Conservation (phyloP, 1,284 basidiomycete species). For the Sparassis latifolia region DNA sequence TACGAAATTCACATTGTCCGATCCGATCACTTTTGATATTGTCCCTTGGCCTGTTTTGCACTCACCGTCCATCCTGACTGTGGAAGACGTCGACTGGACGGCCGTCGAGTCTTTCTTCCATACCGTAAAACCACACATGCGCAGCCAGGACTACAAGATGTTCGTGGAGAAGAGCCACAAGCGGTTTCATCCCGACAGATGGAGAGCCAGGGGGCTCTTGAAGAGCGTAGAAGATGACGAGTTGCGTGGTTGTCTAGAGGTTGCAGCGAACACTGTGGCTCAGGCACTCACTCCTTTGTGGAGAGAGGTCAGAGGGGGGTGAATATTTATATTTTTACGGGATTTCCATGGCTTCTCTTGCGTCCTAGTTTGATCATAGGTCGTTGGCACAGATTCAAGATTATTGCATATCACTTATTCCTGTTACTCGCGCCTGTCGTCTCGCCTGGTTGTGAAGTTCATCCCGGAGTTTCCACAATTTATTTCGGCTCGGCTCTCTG, state of each 20-base stretch:
- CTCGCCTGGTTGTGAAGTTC: no score
- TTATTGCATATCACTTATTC: background rate
- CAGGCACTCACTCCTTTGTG: slow-evolving; percentile 58
- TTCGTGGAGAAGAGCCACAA: slow-evolving; percentile 65
- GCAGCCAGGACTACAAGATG: slow-evolving; percentile 49
- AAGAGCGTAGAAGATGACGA: slow-evolving; percentile 45
- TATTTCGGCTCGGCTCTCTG: no score
- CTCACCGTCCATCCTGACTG: slow-evolving; percentile 39
- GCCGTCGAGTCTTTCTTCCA: slow-evolving; percentile 67
- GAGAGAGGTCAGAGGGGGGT: slow-evolving; percentile 33
- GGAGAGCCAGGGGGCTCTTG: slow-evolving; percentile 49
- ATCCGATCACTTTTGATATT: slow-evolving; percentile 47
- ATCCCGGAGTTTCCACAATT: no score
- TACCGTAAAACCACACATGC: slow-evolving; percentile 42
- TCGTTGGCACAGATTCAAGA: background rate
- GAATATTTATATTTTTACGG: background rate
- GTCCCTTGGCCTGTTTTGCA: slow-evolving; percentile 69
- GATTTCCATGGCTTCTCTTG: slow-evolving; percentile 1
- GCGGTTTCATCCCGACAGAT: slow-evolving; percentile 64
- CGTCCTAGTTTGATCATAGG: slow-evolving; percentile 1
- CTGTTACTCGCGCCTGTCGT: no score
- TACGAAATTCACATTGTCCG: slow-evolving; percentile 43
- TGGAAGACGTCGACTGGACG: slow-evolving; percentile 63
- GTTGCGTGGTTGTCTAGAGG: slow-evolving; percentile 47
- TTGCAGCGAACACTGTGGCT: slow-evolving; percentile 53